These are phyloP conservation scores for Saprolegnia parasitica DNA, from an alignment of 352 stramenopile species.

Conservation along the genomic window DNA sequence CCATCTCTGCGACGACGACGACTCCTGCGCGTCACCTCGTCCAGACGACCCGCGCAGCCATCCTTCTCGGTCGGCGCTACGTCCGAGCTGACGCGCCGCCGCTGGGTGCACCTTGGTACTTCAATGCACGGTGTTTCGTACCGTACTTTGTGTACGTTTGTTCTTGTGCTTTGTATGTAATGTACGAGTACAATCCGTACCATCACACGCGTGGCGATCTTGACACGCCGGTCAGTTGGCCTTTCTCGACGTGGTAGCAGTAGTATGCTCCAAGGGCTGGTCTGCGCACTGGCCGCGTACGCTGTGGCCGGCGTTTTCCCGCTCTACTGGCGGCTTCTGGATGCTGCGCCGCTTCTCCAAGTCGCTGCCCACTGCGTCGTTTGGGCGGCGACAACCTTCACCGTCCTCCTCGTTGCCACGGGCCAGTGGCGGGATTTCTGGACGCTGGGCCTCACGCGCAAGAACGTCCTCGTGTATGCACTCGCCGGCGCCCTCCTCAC, in stretches of 20 bases:
- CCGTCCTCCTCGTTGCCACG: neutral
- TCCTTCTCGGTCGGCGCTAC: too few species aligned
- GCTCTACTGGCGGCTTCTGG: constrained; percentile 10
- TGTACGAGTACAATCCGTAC: too few species aligned
- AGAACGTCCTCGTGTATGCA: neutral
- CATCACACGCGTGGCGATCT: too few species aligned
- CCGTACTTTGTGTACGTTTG: too few species aligned
- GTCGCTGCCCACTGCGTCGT: neutral
- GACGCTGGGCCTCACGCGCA: neutral
- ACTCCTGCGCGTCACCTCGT: too few species aligned
- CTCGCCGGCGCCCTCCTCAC: neutral
- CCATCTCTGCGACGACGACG: too few species aligned
- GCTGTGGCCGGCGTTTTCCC: neutral
- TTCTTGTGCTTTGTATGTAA: too few species aligned
- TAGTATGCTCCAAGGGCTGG: neutral
- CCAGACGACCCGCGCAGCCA: too few species aligned
- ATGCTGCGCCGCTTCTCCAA: neutral
- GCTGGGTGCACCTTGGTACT: too few species aligned
- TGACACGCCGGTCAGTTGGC: neutral
- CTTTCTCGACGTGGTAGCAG: neutral
- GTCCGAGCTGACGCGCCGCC: too few species aligned
- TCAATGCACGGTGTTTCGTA: too few species aligned
- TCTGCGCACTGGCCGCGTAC: neutral
- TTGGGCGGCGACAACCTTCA: neutral
- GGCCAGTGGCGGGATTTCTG: neutral